Evolutionary conservation across 352 stramenopile genomes (phyloP).

Genomic region (Salisapilia sapeloensis): DNA sequence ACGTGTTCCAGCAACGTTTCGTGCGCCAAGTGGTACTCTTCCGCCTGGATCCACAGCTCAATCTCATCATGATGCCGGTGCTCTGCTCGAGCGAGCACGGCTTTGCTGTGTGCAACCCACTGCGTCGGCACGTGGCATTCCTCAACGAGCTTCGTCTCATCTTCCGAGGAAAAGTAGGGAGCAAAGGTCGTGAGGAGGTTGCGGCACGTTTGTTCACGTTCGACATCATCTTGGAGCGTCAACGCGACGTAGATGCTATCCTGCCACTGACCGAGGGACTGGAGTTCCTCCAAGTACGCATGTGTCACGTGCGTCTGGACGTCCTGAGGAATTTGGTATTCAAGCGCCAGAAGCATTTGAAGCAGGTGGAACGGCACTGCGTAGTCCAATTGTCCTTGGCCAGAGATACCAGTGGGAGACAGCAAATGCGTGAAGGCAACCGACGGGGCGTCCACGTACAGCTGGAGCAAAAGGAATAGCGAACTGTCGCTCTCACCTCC

Average conservation of each 20-base stretch:
- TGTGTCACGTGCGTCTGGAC: conserved; percentile 68
- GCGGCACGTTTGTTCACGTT: conserved; percentile 39
- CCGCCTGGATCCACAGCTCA: too few relatives aligned
- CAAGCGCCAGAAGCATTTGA: conserved; percentile 46
- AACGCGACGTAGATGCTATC: conserved; percentile 65
- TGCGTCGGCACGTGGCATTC: too few relatives aligned
- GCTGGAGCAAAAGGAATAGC: conserved; percentile 53
- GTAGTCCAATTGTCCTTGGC: conserved; percentile 39
- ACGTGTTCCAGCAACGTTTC: too few relatives aligned
- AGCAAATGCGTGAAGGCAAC: conserved; percentile 36
- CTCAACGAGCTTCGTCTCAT: too few relatives aligned
- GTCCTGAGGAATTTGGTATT: conserved; percentile 53
- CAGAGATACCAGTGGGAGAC: conserved; percentile 27
- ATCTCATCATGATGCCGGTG: too few relatives aligned
- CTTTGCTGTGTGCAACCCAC: too few relatives aligned
- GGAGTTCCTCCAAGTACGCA: conserved; percentile 67
- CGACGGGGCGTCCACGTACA: conserved; percentile 25
- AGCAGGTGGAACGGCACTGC: conserved; percentile 67
- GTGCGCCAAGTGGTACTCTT: too few relatives aligned
- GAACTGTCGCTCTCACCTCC: conserved; percentile 22
- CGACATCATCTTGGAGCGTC: conserved; percentile 35
- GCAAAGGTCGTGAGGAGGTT: too few relatives aligned
- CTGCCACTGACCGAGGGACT: conserved; percentile 41
- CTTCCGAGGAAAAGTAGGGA: too few relatives aligned
- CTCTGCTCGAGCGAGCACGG: too few relatives aligned